Base-by-base conservation (phyloP, 257 asterid species). In the Fraxinus cuspidata region DNA sequence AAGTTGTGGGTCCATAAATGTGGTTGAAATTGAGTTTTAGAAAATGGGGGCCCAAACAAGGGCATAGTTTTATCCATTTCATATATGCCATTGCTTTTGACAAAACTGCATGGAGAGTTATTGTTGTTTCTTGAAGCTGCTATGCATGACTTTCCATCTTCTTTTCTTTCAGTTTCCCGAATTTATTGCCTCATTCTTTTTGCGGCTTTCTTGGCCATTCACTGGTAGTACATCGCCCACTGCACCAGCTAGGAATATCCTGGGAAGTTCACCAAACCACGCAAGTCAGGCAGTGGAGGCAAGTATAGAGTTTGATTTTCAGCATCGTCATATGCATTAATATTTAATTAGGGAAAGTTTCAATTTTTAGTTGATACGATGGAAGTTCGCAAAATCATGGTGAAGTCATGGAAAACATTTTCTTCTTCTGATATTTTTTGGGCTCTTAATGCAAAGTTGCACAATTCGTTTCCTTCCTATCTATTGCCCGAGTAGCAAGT, bases 91-190 rank as follows among this genome's bases (percentile, higher is more conserved):
- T 77, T 72, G 19, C 29, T 21, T 56, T 32, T 6, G 2, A 56
- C 56, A 27, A 69, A 71, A 34, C 27, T 56, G 27, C 74, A 79
- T 77, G 73, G 65, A 53, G 5, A 23, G 60, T 51, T 58, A 44
- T 56, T 77, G 28, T 32, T 72, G 42, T 74, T 56, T 37, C 34
- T 56, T 73, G 70, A 74, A 34, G 35, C 71, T 60, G 47, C 29
- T 73, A 21, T 56, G 75, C 77, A 65, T 85, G 77, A 83, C 49
- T 4, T 81, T 80, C 69, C 71, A 69, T 73, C 15, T 65, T 15
- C 72, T 70, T 77, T 72, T 66, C 74, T 85, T 67, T 81, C 96
- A 95, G 99, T 93, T 95, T 78, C 98, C 99, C 10, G 97, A 89
- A 72, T 83, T 74, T 82, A 79, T 95, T 49, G 88, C 97, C 72